phyloP scores from a whole-genome alignment of 352 stramenopile genomes.

The Globisporangium rhizosaccharum region DNA sequence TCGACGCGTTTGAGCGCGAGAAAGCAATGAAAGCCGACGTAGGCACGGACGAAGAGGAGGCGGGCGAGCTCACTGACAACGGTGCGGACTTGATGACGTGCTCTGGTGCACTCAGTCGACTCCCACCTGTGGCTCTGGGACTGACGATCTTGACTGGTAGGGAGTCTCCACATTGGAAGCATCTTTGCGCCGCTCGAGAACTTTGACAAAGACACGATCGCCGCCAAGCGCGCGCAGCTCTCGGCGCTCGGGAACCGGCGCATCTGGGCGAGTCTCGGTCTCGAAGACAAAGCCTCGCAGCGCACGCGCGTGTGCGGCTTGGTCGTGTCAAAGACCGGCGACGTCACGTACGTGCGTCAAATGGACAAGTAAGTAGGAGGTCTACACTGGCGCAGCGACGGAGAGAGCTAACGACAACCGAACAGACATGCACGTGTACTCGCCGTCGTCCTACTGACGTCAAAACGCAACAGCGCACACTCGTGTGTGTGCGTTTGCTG shows the following conservation, averaged over 20 bases:
- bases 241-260: conserved; percentile 66
- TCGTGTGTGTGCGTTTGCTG: neutral
- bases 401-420: neutral
- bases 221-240: conserved; percentile 75
- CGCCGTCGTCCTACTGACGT: neutral
- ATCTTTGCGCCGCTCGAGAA: conserved; percentile 73
- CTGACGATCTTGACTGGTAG: conserved; percentile 15
- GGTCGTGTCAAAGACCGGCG: conserved; percentile 67
- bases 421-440: neutral
- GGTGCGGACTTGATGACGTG: conserved; percentile 24
- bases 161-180: conserved; percentile 52
- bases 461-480: neutral
- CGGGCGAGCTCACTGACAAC: conserved; percentile 59
- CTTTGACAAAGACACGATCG: conserved; percentile 76
- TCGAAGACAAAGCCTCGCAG: conserved; percentile 63
- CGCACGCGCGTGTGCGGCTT: conserved; percentile 48
- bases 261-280: conserved; percentile 81
- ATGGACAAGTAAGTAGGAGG: conserved; percentile 37
- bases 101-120: neutral
- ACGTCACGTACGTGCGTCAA: conserved; percentile 66
- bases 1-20: conserved; percentile 48
- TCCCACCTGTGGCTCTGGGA: neutral
- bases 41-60: conserved; percentile 54
- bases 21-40: conserved; percentile 27
- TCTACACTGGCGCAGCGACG: neutral